Base-by-base conservation (phyloP, 1,139 yeast species). In the Yamadazyma blattariae region DNA sequence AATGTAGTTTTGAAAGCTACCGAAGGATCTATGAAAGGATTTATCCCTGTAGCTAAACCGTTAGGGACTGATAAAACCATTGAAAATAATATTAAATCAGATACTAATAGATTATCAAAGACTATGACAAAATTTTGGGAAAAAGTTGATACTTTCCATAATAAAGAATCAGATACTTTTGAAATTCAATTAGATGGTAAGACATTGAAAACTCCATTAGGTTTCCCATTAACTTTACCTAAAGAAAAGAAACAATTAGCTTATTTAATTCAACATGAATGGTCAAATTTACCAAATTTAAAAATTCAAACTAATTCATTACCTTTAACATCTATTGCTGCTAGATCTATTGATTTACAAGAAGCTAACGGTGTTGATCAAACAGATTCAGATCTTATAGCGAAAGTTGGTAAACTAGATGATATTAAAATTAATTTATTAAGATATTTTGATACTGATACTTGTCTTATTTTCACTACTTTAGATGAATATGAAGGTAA, bases 361-460 rank as follows among this genome's bases (percentile, higher is more conserved):
- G 56, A 61, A 15, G 61, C 57, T 17, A 47, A 45, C 9, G 48
- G 50, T 9, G 49, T 47, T 10, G 33, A 36, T 8, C 57, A 46
- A 4, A 54, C 59, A 2, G 70, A 72, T 39, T 57, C 65, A 5
- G 83, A 80, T 36, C 57, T 73, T 39, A 58, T 70, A 15, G 74
- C 79, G 22, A 81, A 80, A 52, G 73, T 82, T 26, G 87, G 89
- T 8, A 74, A 68, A 44, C 61, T 77, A 33, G 72, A 71, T 6
- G 77, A 74, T 37, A 71, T 84, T 26, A 73, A 76, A 43, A 54
- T 65, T 33, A 71, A 73, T 42, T 56, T 92, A 44, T 64, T 90
- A 50, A 79, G 92, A 39, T 92, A 89, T 54, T 67, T 94, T 37
- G 98, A 92, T 54, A 92, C 98, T 1, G 98, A 92, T 56, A 89